A percentile compares a stretch with the other conserved stretches of the same genome.
Evolutionary conservation across 2,329 filamentous ascomycete genomes (phyloP).

Genomic region (Colletotrichum shisoi): DNA sequence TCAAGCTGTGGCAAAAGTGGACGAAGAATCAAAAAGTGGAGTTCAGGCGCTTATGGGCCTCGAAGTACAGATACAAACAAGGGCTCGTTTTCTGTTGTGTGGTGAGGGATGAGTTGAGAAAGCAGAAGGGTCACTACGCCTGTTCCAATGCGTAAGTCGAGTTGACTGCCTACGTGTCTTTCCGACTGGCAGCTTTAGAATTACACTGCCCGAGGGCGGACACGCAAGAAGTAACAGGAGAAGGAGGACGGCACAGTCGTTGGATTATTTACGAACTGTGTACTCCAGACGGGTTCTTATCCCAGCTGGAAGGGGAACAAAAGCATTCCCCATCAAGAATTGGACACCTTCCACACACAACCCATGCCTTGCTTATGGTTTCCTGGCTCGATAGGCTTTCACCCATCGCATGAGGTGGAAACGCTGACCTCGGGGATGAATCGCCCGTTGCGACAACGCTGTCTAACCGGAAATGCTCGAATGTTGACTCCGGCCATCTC

Average conservation of each 20-base stretch:
- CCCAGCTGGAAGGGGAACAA: no score
- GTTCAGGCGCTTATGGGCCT: not conserved
- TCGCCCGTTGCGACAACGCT: not conserved
- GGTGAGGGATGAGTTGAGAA: no score
- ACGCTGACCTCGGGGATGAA: not conserved
- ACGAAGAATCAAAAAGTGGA: slow-evolving; percentile 8
- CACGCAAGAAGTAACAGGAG: slow-evolving; percentile 13
- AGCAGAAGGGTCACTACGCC: not conserved
- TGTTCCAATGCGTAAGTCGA: not conserved
- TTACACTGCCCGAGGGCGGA: slow-evolving; percentile 3
- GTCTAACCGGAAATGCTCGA: not conserved
- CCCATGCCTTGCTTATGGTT: no score
- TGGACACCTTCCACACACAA: no score
- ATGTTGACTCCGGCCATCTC: not conserved
- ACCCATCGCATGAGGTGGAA: no score
- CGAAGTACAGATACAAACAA: fast-evolving
- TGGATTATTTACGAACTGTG: no score
- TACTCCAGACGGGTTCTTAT: no score
- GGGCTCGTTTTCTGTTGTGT: no score
- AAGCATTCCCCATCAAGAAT: no score
- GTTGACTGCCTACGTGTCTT: not conserved
- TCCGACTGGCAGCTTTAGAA: not conserved
- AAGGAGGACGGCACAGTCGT: not conserved
- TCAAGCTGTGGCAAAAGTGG: not conserved
- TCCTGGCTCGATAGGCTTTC: no score